These are phyloP conservation scores for Heterobasidion annosum DNA, from an alignment of 1,284 basidiomycete species.

Conservation along the genomic window DNA sequence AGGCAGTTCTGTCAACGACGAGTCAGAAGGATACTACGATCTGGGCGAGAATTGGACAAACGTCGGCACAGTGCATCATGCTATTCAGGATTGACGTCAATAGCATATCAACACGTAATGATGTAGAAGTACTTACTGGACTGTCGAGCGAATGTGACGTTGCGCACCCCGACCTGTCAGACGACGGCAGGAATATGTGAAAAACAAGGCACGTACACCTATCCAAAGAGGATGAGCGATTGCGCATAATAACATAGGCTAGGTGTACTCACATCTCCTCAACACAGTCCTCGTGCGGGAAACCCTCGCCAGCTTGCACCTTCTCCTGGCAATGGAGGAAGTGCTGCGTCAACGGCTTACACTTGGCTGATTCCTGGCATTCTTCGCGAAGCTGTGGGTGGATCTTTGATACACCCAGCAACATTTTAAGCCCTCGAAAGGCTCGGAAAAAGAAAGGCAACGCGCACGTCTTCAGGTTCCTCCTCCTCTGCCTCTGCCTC, in stretches of 20 bases:
- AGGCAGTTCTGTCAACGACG: constrained; percentile 47
- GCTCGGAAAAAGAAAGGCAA: background rate
- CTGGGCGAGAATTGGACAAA: constrained; percentile 26
- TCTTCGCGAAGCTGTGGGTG: constrained; percentile 68
- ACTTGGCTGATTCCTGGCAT: constrained; percentile 63
- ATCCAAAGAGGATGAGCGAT: constrained; percentile 1
- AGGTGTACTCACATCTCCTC: constrained; percentile 64
- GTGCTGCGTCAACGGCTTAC: constrained; percentile 69
- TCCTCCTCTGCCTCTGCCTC: constrained; percentile 35
- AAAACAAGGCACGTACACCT: constrained; percentile 38
- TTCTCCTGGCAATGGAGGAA: constrained; percentile 90
- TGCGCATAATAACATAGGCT: constrained; percentile 2
- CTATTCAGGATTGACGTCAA: constrained; percentile 25
- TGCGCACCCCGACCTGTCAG: background rate
- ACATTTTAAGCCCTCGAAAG: background rate
- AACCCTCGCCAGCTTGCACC: constrained; percentile 73
- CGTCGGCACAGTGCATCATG: constrained; percentile 89
- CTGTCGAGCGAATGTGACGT: constrained; percentile 5
- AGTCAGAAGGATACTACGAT: constrained; percentile 5
- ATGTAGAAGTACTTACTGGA: constrained; percentile 16
- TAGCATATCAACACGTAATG: constrained; percentile 1
- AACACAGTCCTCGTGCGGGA: constrained; percentile 84
- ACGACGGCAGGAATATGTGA: constrained; percentile 2
- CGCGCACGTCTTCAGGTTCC: constrained; percentile 77
- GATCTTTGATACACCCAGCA: constrained; percentile 27